Evolutionary conservation across 2,329 filamentous ascomycete species (phyloP).

Genomic region (Verticillium longisporum): DNA sequence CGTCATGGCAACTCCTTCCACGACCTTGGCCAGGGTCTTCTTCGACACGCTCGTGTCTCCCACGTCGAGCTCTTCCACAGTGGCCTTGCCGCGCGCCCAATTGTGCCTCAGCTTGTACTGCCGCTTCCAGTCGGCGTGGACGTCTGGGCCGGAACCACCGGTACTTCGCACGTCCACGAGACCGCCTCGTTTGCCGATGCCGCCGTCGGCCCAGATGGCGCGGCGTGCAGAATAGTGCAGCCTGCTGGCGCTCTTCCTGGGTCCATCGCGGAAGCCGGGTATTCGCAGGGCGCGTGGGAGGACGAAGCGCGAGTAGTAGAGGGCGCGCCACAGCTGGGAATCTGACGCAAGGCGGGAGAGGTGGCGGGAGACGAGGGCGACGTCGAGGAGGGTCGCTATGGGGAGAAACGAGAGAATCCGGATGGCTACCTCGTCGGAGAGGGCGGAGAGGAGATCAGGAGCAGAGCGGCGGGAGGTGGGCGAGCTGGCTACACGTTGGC

Average conservation of each 20-base stretch:
- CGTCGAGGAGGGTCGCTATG: conserved; percentile 57
- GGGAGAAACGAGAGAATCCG: conserved; percentile 76
- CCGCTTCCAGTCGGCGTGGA: conserved; percentile 72
- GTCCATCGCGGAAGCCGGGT: conserved; percentile 50
- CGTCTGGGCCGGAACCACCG: conserved; percentile 49
- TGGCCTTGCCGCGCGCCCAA: conserved; percentile 79
- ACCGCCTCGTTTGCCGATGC: conserved; percentile 31
- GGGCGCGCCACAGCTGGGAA: conserved; percentile 82
- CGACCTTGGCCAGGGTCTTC: conserved; percentile 70
- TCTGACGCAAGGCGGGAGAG: conserved; percentile 69
- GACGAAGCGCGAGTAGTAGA: conserved; percentile 85
- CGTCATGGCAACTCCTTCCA: conserved; percentile 71
- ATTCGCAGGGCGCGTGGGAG: conserved; percentile 71
- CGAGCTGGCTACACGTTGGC: neutral
- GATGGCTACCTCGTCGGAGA: conserved; percentile 84
- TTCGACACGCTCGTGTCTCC: conserved; percentile 15
- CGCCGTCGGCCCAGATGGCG: conserved; percentile 35
- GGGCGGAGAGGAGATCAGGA: conserved; percentile 43
- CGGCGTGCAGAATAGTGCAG: conserved; percentile 37
- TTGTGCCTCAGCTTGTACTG: conserved; percentile 87
- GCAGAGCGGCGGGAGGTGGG: neutral
- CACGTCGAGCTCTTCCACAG: conserved; percentile 69
- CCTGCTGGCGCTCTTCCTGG: conserved; percentile 22
- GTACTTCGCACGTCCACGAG: conserved; percentile 45
- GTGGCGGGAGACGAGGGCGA: conserved; percentile 63